Percentiles rank a stretch among this genome's conserved stretches.
These are phyloP conservation scores for Leucocoprinus birnbaumii DNA, from an alignment of 768 basidiomycete species.

Conservation along the genomic window DNA sequence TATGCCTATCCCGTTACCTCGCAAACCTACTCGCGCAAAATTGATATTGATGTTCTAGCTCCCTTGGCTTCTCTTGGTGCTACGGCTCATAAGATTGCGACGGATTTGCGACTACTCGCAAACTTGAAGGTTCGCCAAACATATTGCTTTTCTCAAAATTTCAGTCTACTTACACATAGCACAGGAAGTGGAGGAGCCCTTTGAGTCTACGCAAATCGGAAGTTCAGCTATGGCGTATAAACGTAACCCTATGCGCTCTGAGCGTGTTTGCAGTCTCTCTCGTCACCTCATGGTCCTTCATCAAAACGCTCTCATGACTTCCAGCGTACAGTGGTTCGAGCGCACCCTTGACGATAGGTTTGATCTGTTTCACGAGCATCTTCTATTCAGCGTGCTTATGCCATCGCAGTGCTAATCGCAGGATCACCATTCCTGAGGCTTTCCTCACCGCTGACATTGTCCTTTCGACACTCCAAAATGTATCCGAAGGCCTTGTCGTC, in stretches of 20 bases:
- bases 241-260: constrained; percentile 98
- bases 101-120: constrained; percentile 90
- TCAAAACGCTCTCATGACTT: constrained; percentile 94
- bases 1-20: constrained; percentile 98
- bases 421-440: constrained; percentile 94
- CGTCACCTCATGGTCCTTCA: constrained; percentile 95
- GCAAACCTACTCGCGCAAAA: constrained; percentile 98
- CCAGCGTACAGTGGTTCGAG: constrained; percentile 97
- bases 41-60: constrained; percentile 89
- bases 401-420: constrained; percentile 79
- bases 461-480: constrained; percentile 91
- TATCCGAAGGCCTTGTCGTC: constrained; percentile 98
- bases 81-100: constrained; percentile 97
- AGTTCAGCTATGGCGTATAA: constrained; percentile 99
- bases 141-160: background rate
- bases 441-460: constrained; percentile 97
- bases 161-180: background rate
- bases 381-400: background rate
- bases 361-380: background rate
- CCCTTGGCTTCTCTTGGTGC: constrained; percentile 90
- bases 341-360: constrained; percentile 95
- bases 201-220: constrained; percentile 98
- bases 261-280: constrained; percentile 95
- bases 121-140: constrained; percentile 70
- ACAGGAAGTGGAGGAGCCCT: constrained; percentile 96